These are phyloP conservation scores for Metarhizium humberi DNA, from an alignment of 2,329 filamentous ascomycete genomes.

Conservation along the genomic window DNA sequence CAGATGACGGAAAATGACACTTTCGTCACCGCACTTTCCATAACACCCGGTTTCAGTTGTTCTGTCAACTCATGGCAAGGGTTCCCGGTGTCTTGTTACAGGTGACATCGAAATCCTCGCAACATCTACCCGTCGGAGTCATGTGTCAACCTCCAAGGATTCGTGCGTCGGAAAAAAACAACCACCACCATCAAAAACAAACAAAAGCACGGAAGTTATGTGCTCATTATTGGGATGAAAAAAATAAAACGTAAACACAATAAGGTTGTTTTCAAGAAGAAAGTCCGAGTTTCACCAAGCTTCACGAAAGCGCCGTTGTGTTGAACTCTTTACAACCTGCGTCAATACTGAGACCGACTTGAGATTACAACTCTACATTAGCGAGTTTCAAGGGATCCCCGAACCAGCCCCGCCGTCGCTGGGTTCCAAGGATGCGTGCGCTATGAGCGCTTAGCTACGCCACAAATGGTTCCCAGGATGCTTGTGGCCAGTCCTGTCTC, in stretches of 20 bases:
- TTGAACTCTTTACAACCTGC: constrained; percentile 4
- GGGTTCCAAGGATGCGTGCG: neutral
- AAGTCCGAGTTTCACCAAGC: constrained; percentile 5
- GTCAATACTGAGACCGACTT: constrained; percentile 34
- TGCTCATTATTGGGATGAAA: neutral
- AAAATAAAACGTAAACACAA: constrained; percentile 4
- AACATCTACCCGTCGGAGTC: neutral
- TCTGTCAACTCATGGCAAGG: neutral
- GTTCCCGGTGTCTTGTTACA: neutral
- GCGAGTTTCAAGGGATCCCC: constrained; percentile 43
- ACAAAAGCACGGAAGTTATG: too few relatives aligned
- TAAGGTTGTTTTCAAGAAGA: constrained; percentile 9
- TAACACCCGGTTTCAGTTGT: neutral
- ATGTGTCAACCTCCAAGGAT: too few relatives aligned
- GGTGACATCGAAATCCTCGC: neutral
- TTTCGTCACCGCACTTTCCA: neutral
- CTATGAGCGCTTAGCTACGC: constrained; percentile 1
- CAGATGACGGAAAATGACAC: neutral
- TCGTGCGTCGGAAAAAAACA: too few relatives aligned
- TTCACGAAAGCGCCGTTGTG: neutral
- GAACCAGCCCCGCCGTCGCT: constrained; percentile 9
- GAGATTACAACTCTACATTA: constrained; percentile 39
- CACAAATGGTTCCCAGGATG: neutral
- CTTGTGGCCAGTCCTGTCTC: neutral
- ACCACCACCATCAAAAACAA: too few relatives aligned